Base-by-base conservation (phyloP, 306 rosid genomes). In the Casuarina equisetifolia region DNA sequence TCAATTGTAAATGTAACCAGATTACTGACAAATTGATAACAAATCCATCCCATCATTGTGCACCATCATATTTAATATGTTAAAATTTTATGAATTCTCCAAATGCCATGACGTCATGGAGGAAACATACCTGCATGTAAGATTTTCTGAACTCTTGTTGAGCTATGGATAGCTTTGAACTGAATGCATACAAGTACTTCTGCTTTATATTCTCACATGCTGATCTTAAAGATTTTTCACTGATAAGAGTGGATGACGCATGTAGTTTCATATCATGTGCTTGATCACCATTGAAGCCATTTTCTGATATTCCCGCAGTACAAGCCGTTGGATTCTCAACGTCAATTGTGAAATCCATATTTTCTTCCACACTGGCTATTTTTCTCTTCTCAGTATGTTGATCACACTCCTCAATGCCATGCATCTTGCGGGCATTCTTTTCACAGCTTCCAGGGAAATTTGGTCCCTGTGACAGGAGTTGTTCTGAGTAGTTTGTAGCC, bases 111-210 rank as follows among this genome's bases (percentile, higher is more conserved):
- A 69, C 38, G 77, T 61, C 50, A 77, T 50, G 75, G 43, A 70
- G 75, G 78, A 86, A 59, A 78, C 69, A 69, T 83, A 92, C 98
- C 96, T 87, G 97, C 57, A 5, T 69, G 81, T 88, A 80, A 50
- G 88, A 87, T 73, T 88, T 89, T 80, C 78, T 82, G 88, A 92
- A 95, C 78, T 92, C 97, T 74, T 87, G 96, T 69, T 86, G 93
- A 82, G 91, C 86, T 66, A 80, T 43, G 35, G 81, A 87, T 52
- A 95, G 88, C 88, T 90, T 95, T 80, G 92, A 88, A 77, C 75
- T 86, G 82, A 91, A 95, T 69, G 85, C 86, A 75, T 92, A 82
- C 75, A 95, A 86, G 86, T 80, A 95, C 82, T 92, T 95, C 77
- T 82, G 92, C 70, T 89, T 89, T 54, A 83, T 73, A 82, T 77